Percentiles rank a stretch among this genome's conserved stretches.
Evolutionary conservation across 164 flowering plant genomes (phyloP).

Genomic region (Paratinospora sagittata): DNA sequence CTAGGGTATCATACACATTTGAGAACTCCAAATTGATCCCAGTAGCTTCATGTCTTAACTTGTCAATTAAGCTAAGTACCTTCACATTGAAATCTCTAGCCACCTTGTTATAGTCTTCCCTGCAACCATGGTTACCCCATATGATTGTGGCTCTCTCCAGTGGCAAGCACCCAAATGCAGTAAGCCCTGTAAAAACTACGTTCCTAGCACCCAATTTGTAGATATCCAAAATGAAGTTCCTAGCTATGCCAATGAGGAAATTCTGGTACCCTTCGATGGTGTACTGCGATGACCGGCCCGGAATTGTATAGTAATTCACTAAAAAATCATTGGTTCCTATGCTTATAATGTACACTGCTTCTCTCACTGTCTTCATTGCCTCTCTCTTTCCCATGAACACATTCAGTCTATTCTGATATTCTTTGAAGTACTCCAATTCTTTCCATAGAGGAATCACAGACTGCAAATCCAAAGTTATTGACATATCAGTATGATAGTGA

Average conservation of each 20-base stretch:
- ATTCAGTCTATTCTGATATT: slow-evolving; percentile 4
- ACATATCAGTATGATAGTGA: too few relatives aligned
- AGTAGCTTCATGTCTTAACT: not conserved
- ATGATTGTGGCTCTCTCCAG: slow-evolving; percentile 5
- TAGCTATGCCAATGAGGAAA: not conserved
- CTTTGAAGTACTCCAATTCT: slow-evolving; percentile 16
- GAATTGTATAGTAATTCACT: slow-evolving; percentile 9
- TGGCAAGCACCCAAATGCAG: slow-evolving; percentile 16
- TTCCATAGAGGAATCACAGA: slow-evolving; percentile 17
- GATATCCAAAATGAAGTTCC: slow-evolving; percentile 5
- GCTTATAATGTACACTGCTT: slow-evolving; percentile 9
- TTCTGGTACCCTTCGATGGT: slow-evolving; percentile 4
- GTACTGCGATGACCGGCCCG: slow-evolving; percentile 9
- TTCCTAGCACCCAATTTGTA: slow-evolving; percentile 14
- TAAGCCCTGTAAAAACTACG: not conserved
- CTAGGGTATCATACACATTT: slow-evolving; percentile 3
- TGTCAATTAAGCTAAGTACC: not conserved
- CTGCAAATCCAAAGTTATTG: slow-evolving; percentile 2
- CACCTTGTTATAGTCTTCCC: slow-evolving; percentile 12
- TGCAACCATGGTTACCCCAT: slow-evolving; percentile 1
- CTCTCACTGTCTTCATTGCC: not conserved
- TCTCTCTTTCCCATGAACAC: not conserved
- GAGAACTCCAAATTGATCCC: slow-evolving; percentile 12
- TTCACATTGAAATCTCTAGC: slow-evolving; percentile 10
- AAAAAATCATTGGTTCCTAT: slow-evolving; percentile 15